These are phyloP conservation scores for Pichia eremophila DNA, from an alignment of 805 yeast genomes.

Conservation along the genomic window DNA sequence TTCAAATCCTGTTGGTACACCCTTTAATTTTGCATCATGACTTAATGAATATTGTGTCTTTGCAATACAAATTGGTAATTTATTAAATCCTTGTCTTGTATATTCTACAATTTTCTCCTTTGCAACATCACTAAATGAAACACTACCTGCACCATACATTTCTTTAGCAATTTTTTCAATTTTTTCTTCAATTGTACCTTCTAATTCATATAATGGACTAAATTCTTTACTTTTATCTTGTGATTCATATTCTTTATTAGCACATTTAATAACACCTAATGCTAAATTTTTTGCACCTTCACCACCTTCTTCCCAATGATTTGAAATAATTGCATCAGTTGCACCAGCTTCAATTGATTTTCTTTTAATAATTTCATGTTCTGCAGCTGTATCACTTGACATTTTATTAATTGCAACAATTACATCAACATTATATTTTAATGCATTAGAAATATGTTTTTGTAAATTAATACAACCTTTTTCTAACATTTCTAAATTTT, in stretches of 20 bases:
- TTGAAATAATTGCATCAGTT: slow-evolving; percentile 76
- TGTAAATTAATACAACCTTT: slow-evolving; percentile 81
- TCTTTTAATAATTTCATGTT: slow-evolving; percentile 67
- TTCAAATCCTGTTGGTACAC: slow-evolving; percentile 89
- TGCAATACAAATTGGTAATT: slow-evolving; percentile 92
- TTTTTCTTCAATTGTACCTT: slow-evolving; percentile 67
- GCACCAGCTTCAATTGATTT: slow-evolving; percentile 92
- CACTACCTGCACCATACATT: slow-evolving; percentile 88
- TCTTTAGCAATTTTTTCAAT: slow-evolving; percentile 67
- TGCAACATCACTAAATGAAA: slow-evolving; percentile 79
- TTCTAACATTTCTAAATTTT: slow-evolving; percentile 68
- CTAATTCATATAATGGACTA: slow-evolving; percentile 60
- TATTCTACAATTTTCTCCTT: slow-evolving; percentile 71
- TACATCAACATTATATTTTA: slow-evolving; percentile 80
- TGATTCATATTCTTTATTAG: slow-evolving; percentile 32
- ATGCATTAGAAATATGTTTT: slow-evolving; percentile 83
- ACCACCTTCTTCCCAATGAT: slow-evolving; percentile 97
- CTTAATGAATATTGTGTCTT: slow-evolving; percentile 95
- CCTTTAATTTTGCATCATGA: slow-evolving; percentile 87
- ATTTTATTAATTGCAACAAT: slow-evolving; percentile 91
- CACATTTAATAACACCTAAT: slow-evolving; percentile 68
- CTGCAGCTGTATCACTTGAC: slow-evolving; percentile 72
- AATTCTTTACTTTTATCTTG: slow-evolving; percentile 34
- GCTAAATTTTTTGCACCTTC: slow-evolving; percentile 81
- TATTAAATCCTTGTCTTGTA: slow-evolving; percentile 79